Conservation (phyloP, 2,329 filamentous ascomycete species). For the Emydomyces testavorans region DNA sequence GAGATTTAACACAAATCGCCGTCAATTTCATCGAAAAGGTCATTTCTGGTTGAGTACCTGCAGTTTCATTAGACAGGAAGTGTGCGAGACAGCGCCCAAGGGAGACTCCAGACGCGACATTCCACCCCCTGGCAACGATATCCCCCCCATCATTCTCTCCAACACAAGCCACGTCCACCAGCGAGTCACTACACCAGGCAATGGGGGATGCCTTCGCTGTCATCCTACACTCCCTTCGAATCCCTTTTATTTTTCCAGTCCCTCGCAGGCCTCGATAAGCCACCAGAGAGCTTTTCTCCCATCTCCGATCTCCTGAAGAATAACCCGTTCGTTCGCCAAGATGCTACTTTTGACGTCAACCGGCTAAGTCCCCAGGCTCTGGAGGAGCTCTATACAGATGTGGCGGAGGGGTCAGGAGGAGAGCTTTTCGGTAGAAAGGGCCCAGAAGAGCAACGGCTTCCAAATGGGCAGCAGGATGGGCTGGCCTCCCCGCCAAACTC, state of each 20-base stretch:
- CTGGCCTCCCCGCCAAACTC: conserved; percentile 36
- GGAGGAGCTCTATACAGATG: conserved; percentile 62
- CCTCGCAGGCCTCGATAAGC: conserved; percentile 55
- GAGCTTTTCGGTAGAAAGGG: conserved; percentile 21
- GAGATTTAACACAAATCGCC: neutral
- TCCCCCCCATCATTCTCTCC: conserved; percentile 31
- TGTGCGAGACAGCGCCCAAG: neutral
- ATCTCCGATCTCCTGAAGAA: conserved; percentile 65
- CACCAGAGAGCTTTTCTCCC: conserved; percentile 53
- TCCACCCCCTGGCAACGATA: no score
- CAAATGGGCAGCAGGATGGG: conserved; percentile 26
- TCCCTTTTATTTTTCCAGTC: conserved; percentile 75
- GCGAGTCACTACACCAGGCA: conserved; percentile 31
- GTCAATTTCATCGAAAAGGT: neutral
- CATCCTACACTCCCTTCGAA: conserved; percentile 72
- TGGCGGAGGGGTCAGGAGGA: conserved; percentile 57
- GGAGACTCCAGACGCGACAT: neutral
- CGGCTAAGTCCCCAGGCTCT: conserved; percentile 68
- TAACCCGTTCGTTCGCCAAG: conserved; percentile 60
- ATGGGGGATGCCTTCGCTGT: conserved; percentile 48
- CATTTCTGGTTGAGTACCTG: neutral
- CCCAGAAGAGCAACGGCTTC: conserved; percentile 21
- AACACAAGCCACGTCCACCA: conserved; percentile 22
- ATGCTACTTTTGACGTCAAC: conserved; percentile 58
- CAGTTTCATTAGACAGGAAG: neutral